Evolutionary conservation across 306 rosid species (phyloP).

Genomic region (Inga oerstediana): DNA sequence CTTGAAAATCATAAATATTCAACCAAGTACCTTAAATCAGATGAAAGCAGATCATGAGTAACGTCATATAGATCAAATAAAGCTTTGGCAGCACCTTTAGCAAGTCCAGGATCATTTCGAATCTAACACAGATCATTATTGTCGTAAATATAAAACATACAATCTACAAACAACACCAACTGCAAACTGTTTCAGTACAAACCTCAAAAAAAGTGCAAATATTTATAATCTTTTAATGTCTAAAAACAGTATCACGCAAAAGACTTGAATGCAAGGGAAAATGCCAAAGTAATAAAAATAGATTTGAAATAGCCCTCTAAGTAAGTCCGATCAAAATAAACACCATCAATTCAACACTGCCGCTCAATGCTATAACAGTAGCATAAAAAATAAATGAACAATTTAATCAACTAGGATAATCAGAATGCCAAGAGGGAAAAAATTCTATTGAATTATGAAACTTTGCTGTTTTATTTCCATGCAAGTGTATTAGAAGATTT

Average conservation of each 20-base stretch:
- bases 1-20: slow-evolving; percentile 18
- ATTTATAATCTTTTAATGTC: neutral
- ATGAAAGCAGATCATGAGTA: slow-evolving; percentile 73
- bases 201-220: slow-evolving; percentile 3
- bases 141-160: neutral
- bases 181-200: neutral
- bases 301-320: neutral
- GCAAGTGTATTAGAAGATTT: neutral
- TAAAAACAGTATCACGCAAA: neutral
- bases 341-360: neutral
- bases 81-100: slow-evolving; percentile 89
- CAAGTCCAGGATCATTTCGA: slow-evolving; percentile 76
- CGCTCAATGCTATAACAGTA: neutral
- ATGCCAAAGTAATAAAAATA: neutral
- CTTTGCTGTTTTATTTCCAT: neutral
- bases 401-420: neutral
- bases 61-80: slow-evolving; percentile 72
- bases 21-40: slow-evolving; percentile 73
- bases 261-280: neutral
- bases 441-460: neutral
- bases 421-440: neutral
- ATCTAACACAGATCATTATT: slow-evolving; percentile 51
- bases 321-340: neutral
- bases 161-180: neutral
- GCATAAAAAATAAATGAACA: neutral